Conservation (phyloP, 192 early-diverging fungal genomes). For the Coemansia interrupta region DNA sequence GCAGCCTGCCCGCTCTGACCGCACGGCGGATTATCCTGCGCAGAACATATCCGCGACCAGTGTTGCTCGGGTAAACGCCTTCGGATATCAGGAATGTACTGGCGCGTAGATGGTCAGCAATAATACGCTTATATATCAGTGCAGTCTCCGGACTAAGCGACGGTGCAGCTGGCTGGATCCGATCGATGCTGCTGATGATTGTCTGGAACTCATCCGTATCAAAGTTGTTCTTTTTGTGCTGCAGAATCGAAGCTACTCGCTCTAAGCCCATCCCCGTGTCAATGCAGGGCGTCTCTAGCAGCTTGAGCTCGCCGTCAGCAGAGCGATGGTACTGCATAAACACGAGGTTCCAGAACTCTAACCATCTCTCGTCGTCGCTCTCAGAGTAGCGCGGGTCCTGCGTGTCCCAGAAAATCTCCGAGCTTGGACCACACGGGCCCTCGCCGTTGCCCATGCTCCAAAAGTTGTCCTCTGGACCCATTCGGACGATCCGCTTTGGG, state of each 20-base stretch:
- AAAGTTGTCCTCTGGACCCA: constrained; percentile 91
- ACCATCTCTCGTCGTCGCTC: constrained; percentile 85
- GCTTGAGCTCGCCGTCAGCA: constrained; percentile 71
- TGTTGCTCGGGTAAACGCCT: constrained; percentile 91
- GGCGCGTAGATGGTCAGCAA: constrained; percentile 95
- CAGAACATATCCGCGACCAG: constrained; percentile 97
- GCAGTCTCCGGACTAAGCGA: constrained; percentile 74
- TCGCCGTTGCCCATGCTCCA: constrained; percentile 95
- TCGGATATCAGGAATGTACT: constrained; percentile 93
- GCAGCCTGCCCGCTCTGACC: constrained; percentile 82
- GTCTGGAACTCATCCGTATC: constrained; percentile 90
- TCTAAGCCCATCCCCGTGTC: constrained; percentile 98
- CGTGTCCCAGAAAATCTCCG: constrained; percentile 96
- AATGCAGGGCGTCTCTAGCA: constrained; percentile 88
- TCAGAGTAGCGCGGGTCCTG: constrained; percentile 81
- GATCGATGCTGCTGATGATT: constrained; percentile 73
- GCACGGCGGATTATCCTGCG: constrained; percentile 93
- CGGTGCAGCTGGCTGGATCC: constrained; percentile 64
- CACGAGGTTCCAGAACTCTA: constrained; percentile 99
- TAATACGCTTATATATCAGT: constrained; percentile 92
- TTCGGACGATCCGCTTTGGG: constrained; percentile 74
- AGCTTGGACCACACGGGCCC: constrained; percentile 96
- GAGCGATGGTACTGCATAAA: constrained; percentile 99
- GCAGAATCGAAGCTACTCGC: constrained; percentile 88
- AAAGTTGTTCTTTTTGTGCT: constrained; percentile 92